Conservation (phyloP, 1,139 yeast genomes). For the Debaryomyces udenii region DNA sequence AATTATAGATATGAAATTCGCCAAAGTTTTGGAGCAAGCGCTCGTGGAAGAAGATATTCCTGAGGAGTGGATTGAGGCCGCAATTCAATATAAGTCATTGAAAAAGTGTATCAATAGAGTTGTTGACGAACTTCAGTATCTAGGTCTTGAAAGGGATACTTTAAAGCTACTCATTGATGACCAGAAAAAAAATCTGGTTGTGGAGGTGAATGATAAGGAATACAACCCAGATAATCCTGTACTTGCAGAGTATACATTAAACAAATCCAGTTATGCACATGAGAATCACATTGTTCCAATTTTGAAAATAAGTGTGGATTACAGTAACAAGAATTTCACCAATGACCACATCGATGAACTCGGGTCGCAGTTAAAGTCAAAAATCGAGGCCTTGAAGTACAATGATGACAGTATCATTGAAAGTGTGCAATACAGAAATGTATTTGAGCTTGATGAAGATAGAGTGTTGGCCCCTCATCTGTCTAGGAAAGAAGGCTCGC, state of each 20-base stretch:
- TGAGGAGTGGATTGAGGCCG: conserved; percentile 66
- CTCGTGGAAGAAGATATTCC: conserved; percentile 65
- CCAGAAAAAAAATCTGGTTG: conserved; percentile 25
- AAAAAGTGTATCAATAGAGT: conserved; percentile 68
- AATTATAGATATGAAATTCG: conserved; percentile 61
- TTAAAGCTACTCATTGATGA: conserved; percentile 46
- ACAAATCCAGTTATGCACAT: conserved; percentile 27
- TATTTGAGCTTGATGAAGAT: conserved; percentile 23
- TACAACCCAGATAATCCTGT: conserved; percentile 42
- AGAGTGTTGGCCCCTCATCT: conserved; percentile 16
- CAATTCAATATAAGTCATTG: conserved; percentile 70
- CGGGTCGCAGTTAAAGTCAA: conserved; percentile 34
- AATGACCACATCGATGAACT: conserved; percentile 42
- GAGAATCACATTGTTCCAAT: conserved; percentile 35
- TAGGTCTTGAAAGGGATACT: conserved; percentile 57
- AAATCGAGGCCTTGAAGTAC: conserved; percentile 32
- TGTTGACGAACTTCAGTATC: conserved; percentile 56
- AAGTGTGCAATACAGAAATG: conserved; percentile 14
- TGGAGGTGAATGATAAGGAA: conserved; percentile 37
- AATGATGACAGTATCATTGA: conserved; percentile 20
- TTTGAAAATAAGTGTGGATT: conserved; percentile 43
- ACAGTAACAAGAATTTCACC: conserved; percentile 31
- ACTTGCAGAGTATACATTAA: conserved; percentile 46
- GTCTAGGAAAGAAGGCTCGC: conserved; percentile 2
- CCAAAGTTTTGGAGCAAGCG: conserved; percentile 67